Evolutionary conservation across 768 basidiomycete genomes (phyloP).

Genomic region (Tricholoma flavovirens): DNA sequence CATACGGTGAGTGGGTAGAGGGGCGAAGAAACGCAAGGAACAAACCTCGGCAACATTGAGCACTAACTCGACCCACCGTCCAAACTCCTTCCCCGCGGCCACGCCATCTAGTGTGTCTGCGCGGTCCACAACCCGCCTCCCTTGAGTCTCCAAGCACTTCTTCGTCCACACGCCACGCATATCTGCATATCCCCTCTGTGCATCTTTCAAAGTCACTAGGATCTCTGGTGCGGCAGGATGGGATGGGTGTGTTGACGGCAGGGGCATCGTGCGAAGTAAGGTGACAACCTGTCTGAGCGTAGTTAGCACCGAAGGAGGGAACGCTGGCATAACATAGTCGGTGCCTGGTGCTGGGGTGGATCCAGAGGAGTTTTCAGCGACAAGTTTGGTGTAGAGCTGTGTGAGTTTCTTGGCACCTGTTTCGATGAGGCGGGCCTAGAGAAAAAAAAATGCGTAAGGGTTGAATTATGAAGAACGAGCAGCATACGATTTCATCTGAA

Average conservation of each 20-base stretch:
- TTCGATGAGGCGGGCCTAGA: constrained; percentile 66
- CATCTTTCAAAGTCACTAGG: constrained; percentile 60
- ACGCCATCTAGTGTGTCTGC: constrained; percentile 66
- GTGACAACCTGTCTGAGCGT: constrained; percentile 58
- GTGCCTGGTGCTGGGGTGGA: constrained; percentile 57
- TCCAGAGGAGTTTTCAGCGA: constrained; percentile 82
- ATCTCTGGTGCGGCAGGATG: constrained; percentile 71
- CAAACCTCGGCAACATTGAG: constrained; percentile 62
- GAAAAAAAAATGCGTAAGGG: constrained; percentile 1
- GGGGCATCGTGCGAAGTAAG: constrained; percentile 66
- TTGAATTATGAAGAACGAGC: background rate
- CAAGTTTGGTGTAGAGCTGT: constrained; percentile 79
- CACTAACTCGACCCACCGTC: constrained; percentile 62
- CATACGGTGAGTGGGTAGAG: background rate
- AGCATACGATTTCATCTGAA: constrained; percentile 46
- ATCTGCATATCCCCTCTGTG: constrained; percentile 78
- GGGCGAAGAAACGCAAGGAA: constrained; percentile 2
- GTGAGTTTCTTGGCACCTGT: constrained; percentile 79
- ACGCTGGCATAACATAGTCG: constrained; percentile 47
- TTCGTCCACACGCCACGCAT: constrained; percentile 79
- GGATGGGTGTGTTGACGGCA: constrained; percentile 77
- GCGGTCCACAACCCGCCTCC: constrained; percentile 61
- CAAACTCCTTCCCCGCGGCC: constrained; percentile 63
- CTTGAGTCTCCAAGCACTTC: constrained; percentile 69
- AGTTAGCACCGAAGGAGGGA: constrained; percentile 47